Base-by-base conservation (phyloP, 139 green algal species). In the Marvania coccoides region DNA sequence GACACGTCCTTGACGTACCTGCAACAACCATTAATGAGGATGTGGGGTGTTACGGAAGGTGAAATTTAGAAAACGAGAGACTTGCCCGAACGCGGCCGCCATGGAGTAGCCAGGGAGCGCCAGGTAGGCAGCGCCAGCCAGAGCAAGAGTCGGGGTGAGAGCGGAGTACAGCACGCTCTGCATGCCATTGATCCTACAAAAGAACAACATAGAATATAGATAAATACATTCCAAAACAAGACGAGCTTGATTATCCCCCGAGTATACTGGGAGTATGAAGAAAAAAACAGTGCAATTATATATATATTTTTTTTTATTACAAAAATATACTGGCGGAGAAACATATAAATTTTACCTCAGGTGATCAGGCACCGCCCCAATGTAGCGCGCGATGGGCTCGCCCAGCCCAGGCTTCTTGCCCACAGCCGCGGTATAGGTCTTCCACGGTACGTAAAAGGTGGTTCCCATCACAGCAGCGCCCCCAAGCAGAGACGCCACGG, bases 41-140 rank as follows among this genome's bases (percentile, higher is more conserved):
- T 10, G 7, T 15, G 31, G 4, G 31, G n/a, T n/a, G n/a, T n/a
- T n/a, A n/a, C n/a, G 30, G 54, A 14, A 29, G 13, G 6, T 40
- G 13, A 23, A 29, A 14, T 12, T 12, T 46, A 9, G 38, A 9
- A 46, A 46, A 46, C 38, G 9, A 46, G 9, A 9, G 9, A 1
- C 60, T 67, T 42, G 57, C 60, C 57, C 67, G 66, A 74, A 69
- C n/a, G 66, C 55, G 0, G 47, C 1, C 1, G 45, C 47, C 33
- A 75, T 45, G 24, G 23, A 56, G 12, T 28, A 24, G 34, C 36
- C 69, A 30, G 69, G 69, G 2, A 54, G 19, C 9, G 55, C 24
- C n/a, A 73, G 62, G 69, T 73, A 75, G 33, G 62, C 19, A 5
- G 68, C 68, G 9, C 68, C 68, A 36, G 61, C 58, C 42, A 72